phyloP scores from a whole-genome alignment of 305 asterid genomes.

The Rubia tinctorum region DNA sequence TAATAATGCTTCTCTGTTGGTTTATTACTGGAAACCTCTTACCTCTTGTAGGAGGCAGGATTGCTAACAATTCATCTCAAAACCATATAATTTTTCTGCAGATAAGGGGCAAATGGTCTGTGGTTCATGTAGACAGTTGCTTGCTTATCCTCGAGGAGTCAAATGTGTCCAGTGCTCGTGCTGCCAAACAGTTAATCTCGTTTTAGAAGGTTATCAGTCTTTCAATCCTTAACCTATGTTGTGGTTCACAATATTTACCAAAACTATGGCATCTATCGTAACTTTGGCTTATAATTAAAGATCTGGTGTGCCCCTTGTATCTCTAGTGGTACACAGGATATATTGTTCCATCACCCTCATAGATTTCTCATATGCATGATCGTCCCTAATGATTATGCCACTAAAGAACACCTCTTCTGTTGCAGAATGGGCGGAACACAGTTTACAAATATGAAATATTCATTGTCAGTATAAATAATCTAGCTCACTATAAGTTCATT shows the following conservation, averaged over 20 bases:
- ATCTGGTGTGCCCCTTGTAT: background rate
- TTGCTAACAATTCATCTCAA: background rate
- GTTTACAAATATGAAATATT: background rate
- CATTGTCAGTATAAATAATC: background rate
- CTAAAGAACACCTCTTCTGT: background rate
- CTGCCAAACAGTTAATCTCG: conserved; percentile 83
- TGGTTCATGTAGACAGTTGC: conserved; percentile 79
- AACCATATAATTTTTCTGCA: conserved; percentile 1
- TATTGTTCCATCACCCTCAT: background rate
- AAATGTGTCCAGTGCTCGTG: conserved; percentile 77
- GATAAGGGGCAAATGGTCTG: conserved; percentile 76
- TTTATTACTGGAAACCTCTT: background rate
- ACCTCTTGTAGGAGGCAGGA: conserved; percentile 3
- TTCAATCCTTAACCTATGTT: background rate
- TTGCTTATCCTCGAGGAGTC: conserved; percentile 75
- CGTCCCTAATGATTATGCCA: background rate
- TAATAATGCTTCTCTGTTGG: background rate
- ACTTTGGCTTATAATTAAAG: background rate
- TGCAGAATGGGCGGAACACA: background rate
- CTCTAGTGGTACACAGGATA: background rate
- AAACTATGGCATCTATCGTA: background rate
- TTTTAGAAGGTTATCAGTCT: conserved; percentile 65
- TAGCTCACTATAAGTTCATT: background rate
- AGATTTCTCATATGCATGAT: background rate
- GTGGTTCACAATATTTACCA: background rate